Base-by-base conservation (phyloP, 441 rosid genomes). In the Pelargonium fulgidum region DNA sequence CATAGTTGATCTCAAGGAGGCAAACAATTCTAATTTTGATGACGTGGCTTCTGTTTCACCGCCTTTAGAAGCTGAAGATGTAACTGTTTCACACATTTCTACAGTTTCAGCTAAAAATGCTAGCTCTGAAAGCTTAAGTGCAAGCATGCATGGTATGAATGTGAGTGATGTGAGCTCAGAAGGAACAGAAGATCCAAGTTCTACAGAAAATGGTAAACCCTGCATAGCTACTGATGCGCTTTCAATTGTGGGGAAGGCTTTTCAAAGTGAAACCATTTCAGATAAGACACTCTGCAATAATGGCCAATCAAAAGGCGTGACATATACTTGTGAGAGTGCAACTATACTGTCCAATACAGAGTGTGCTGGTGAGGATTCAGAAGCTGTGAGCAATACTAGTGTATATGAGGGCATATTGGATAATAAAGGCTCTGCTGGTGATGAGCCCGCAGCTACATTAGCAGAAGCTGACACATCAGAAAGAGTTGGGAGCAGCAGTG, bases 21-120 rank as follows among this genome's bases (percentile, higher is more conserved):
- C 54, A 24, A 58, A 74, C 68, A 78, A 68, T 66, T 73, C 77
- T 3, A 73, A 59, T 52, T 74, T 64, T 44, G 81, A 75, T 68
- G 39, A 24, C 75, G 73, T 79, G 26, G 19, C 66, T 71, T 59
- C 73, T 22, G 17, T n/a, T 22, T 72, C 71, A 1, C 75, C 78
- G 16, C 72, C 70, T 67, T n/a, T 73, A 42, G 88, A 75, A 72
- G 78, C 56, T 47, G 69, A 70, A 61, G 70, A 77, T 72, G 52
- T 47, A 70, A 76, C 73, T 12, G 52, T 52, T 52, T 64, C 79
- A 17, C 65, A 33, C 56, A 64, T 67, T 70, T 78, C 73, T n/a
- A 68, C 62, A 59, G 70, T 61, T 42, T 62, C 71, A 66, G 68
- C 19, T 16, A 66, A 72, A 64, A 75, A 77, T 50, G 59, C 13